Percentiles rank a stretch among this genome's conserved stretches.
Evolutionary conservation across 2,329 filamentous ascomycete species (phyloP).

Genomic region (Endothia cerciana): DNA sequence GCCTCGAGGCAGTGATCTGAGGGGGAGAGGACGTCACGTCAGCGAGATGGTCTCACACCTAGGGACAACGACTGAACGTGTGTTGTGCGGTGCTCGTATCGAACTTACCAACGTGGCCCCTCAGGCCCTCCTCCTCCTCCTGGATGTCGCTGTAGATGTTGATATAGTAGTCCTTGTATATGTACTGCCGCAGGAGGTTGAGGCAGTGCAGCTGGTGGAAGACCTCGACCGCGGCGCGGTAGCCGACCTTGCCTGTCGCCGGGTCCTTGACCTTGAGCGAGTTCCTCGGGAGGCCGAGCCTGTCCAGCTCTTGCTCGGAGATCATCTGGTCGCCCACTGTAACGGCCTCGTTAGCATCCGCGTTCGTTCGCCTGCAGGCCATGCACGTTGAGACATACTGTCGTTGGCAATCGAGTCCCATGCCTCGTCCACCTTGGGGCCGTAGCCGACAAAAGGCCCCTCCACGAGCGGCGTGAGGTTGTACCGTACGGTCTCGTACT

Average conservation of each 20-base stretch:
- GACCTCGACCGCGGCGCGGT: slow-evolving; percentile 62
- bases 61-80: neutral
- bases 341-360: slow-evolving; percentile 4
- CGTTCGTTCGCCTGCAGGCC: slow-evolving; percentile 8
- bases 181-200: slow-evolving; percentile 52
- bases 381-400: slow-evolving; percentile 33
- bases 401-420: slow-evolving; percentile 60
- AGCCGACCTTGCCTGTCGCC: slow-evolving; percentile 59
- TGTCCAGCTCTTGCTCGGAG: slow-evolving; percentile 54
- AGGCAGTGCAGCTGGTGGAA: slow-evolving; percentile 61
- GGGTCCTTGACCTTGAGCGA: slow-evolving; percentile 61
- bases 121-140: slow-evolving; percentile 44
- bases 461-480: slow-evolving; percentile 51
- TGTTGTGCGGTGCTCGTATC: neutral
- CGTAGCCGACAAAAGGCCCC: slow-evolving; percentile 58
- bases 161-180: slow-evolving; percentile 54
- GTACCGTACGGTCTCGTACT: slow-evolving; percentile 55
- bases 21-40: neutral
- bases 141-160: slow-evolving; percentile 32
- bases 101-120: slow-evolving; percentile 46
- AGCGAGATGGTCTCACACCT: neutral
- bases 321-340: slow-evolving; percentile 66
- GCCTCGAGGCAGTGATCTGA: slow-evolving; percentile 59
- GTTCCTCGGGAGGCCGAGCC: slow-evolving; percentile 55
- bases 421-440: slow-evolving; percentile 58